These are phyloP conservation scores for Talaromyces borbonicus DNA, from an alignment of 495 filamentous ascomycete species.

Conservation along the genomic window DNA sequence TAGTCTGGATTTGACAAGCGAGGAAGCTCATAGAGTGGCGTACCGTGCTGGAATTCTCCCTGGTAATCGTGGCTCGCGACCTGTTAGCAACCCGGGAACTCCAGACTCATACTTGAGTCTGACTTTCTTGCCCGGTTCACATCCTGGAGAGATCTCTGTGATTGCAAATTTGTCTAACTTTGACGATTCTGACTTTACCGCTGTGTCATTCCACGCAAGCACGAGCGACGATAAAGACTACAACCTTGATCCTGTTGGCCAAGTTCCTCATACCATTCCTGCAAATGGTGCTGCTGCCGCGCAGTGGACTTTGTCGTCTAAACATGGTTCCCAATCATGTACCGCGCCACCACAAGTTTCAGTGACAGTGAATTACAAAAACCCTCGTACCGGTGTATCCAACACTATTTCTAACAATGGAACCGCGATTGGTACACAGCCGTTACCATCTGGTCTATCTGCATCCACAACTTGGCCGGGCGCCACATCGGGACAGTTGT, in stretches of 20 bases:
- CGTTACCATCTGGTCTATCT: background rate
- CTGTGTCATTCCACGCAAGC: background rate
- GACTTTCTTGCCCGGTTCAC: background rate
- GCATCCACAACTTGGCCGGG: background rate
- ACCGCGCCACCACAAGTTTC: background rate
- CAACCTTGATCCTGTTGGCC: background rate
- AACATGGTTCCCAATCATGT: background rate
- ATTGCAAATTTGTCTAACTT: background rate
- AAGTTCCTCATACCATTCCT: background rate
- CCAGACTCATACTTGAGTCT: background rate
- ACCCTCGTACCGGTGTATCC: background rate
- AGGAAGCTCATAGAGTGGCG: background rate
- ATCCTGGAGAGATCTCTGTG: background rate
- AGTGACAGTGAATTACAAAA: background rate
- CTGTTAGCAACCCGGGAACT: background rate
- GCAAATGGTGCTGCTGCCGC: background rate
- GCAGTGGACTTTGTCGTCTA: background rate
- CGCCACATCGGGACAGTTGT: background rate
- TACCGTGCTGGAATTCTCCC: background rate
- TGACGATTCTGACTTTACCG: background rate
- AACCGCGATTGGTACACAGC: background rate
- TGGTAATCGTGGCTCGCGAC: background rate
- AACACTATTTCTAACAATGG: background rate
- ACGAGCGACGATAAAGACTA: background rate
- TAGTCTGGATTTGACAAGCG: background rate